These are phyloP conservation scores for Rhizophagus sp. DNA, from an alignment of 192 early-diverging fungal genomes.

Conservation along the genomic window DNA sequence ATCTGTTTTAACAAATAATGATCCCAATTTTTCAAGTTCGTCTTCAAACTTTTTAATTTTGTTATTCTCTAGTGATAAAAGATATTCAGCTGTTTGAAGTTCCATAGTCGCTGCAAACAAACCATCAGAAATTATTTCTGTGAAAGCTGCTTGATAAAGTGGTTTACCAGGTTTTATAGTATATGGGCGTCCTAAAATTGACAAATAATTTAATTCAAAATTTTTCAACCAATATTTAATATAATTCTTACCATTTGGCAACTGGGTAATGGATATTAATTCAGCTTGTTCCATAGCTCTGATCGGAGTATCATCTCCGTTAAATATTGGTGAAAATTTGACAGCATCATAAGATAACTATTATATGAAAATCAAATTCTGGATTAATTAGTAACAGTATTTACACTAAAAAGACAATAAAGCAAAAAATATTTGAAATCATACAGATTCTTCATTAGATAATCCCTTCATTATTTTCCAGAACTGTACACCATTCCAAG, in stretches of 20 bases:
- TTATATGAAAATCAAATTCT: slow-evolving; percentile 3
- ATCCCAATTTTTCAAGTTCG: slow-evolving; percentile 56
- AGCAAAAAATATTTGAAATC: not conserved
- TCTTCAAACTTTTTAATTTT: slow-evolving; percentile 67
- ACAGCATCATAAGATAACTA: slow-evolving; percentile 82
- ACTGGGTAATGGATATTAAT: slow-evolving; percentile 76
- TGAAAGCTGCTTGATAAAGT: slow-evolving; percentile 79
- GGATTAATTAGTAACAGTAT: not conserved
- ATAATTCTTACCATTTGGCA: slow-evolving; percentile 57
- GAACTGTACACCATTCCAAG: slow-evolving; percentile 90
- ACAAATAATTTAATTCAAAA: not conserved
- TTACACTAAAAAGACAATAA: slow-evolving; percentile 17
- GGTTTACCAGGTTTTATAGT: slow-evolving; percentile 82
- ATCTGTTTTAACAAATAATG: slow-evolving; percentile 43
- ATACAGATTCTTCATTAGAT: slow-evolving; percentile 32
- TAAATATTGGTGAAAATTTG: slow-evolving; percentile 80
- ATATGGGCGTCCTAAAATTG: slow-evolving; percentile 69
- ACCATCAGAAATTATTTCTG: slow-evolving; percentile 66
- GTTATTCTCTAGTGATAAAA: slow-evolving; percentile 56
- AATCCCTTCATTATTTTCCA: slow-evolving; percentile 83
- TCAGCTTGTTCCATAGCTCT: slow-evolving; percentile 88
- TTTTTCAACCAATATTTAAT: not conserved
- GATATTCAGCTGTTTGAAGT: slow-evolving; percentile 59
- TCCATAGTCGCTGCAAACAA: slow-evolving; percentile 83
- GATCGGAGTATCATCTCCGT: slow-evolving; percentile 78